Conservation (phyloP, 331 rosid genomes). For the Quercus phellos region DNA sequence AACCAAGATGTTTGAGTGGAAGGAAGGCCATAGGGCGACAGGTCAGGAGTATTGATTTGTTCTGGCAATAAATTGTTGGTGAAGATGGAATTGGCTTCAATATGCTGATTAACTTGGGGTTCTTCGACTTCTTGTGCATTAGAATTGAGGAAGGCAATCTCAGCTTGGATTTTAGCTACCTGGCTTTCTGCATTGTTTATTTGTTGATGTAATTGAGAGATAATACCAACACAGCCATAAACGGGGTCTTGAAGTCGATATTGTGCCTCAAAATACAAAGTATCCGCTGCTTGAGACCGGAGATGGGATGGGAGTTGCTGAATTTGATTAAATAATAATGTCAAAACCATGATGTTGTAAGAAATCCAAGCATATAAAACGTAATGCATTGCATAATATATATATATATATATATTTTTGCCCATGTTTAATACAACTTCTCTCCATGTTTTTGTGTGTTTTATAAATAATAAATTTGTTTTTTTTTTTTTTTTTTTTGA, state of each 20-base stretch:
- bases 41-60: conserved; percentile 9
- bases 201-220: conserved; percentile 42
- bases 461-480: no score
- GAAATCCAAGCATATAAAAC: no score
- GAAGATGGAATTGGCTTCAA: conserved; percentile 20
- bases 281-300: conserved; percentile 46
- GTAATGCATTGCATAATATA: no score
- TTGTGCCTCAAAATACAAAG: conserved; percentile 52
- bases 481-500: no score
- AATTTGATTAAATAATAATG: not conserved
- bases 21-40: conserved; percentile 14
- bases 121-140: no score
- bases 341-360: no score
- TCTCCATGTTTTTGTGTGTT: no score
- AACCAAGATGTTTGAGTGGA: conserved; percentile 20
- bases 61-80: conserved; percentile 7
- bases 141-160: conserved; percentile 30
- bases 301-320: conserved; percentile 41
- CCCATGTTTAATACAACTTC: no score
- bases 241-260: conserved; percentile 52
- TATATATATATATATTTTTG: no score
- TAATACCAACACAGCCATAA: conserved; percentile 54
- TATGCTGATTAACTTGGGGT: not conserved
- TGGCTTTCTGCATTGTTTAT: conserved; percentile 25
- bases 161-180: conserved; percentile 43